Conservation (phyloP, 2,329 filamentous ascomycete species). For the Fusarium acutatum region DNA sequence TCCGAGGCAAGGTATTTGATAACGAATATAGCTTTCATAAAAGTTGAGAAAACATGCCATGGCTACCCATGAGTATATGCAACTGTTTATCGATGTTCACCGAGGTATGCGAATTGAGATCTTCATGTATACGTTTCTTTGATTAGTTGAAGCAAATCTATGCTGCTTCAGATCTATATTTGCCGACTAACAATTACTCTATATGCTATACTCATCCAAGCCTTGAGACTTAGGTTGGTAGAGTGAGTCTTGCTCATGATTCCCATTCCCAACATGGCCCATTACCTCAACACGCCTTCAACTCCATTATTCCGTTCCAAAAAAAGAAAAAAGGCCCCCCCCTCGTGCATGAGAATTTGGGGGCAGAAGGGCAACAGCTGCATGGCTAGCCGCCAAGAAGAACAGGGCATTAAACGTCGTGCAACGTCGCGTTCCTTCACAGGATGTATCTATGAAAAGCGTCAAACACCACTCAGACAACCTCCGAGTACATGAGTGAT, state of each 20-base stretch:
- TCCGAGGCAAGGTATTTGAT: background rate
- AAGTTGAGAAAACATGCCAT: background rate
- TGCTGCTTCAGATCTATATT: conserved; percentile 33
- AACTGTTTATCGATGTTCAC: background rate
- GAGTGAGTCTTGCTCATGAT: conserved; percentile 34
- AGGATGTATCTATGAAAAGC: conserved; percentile 38
- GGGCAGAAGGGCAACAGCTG: conserved; percentile 16
- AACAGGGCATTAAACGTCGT: conserved; percentile 32
- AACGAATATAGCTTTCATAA: background rate
- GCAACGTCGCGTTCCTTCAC: conserved; percentile 33
- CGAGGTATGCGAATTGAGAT: background rate
- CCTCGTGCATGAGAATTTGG: conserved; percentile 3
- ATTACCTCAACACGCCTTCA: conserved; percentile 29
- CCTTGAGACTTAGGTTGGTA: conserved; percentile 2
- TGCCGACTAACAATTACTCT: conserved; percentile 29
- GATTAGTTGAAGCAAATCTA: conserved; percentile 30
- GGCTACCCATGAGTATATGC: background rate
- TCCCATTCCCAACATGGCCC: conserved; percentile 31
- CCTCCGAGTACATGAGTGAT: conserved; percentile 17
- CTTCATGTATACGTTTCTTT: conserved; percentile 18
- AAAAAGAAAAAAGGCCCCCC: background rate
- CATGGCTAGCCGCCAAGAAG: conserved; percentile 14
- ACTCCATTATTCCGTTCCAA: conserved; percentile 32
- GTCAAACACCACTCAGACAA: conserved; percentile 33
- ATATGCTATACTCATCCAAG: conserved; percentile 29